A percentile compares a stretch with the other conserved stretches of the same genome.
Evolutionary conservation across 257 asterid species (phyloP).

Genomic region (Misopates orontium): DNA sequence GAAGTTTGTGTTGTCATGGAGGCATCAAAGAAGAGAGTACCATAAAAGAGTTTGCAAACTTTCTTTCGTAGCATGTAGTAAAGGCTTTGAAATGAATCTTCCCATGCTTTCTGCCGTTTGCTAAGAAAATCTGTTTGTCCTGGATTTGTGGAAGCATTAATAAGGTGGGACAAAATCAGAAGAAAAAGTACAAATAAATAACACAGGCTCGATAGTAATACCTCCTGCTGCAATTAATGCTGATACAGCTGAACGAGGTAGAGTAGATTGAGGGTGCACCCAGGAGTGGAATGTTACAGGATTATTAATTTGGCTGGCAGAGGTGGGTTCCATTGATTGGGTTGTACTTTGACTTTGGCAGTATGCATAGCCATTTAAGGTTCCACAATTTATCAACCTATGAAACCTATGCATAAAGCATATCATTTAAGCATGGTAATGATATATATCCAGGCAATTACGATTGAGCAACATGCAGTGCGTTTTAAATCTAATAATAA

Average conservation of each 20-base stretch:
- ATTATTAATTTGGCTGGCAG: constrained; percentile 30
- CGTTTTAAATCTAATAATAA: background rate
- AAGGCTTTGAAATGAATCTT: constrained; percentile 84
- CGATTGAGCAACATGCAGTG: too few species aligned
- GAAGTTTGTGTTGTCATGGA: constrained; percentile 14
- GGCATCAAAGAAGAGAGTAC: constrained; percentile 40
- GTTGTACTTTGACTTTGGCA: constrained; percentile 31
- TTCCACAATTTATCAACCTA: constrained; percentile 54
- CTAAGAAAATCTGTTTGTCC: constrained; percentile 75
- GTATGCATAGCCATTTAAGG: constrained; percentile 39
- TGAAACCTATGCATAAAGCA: constrained; percentile 68
- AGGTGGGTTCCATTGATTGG: constrained; percentile 39
- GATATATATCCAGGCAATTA: constrained; percentile 19
- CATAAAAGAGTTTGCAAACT: constrained; percentile 73
- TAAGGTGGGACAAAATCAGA: constrained; percentile 7
- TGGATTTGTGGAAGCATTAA: constrained; percentile 26
- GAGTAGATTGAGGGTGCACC: constrained; percentile 88
- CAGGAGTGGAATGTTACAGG: constrained; percentile 55
- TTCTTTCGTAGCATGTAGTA: constrained; percentile 89
- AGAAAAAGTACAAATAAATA: background rate
- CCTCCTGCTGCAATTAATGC: constrained; percentile 72
- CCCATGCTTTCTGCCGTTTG: constrained; percentile 82
- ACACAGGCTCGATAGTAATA: constrained; percentile 27
- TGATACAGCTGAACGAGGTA: constrained; percentile 74
- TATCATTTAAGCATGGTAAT: constrained; percentile 22